Conservation (phyloP, 371 early-diverging fungal species). For the Sporodiniella umbellata region DNA sequence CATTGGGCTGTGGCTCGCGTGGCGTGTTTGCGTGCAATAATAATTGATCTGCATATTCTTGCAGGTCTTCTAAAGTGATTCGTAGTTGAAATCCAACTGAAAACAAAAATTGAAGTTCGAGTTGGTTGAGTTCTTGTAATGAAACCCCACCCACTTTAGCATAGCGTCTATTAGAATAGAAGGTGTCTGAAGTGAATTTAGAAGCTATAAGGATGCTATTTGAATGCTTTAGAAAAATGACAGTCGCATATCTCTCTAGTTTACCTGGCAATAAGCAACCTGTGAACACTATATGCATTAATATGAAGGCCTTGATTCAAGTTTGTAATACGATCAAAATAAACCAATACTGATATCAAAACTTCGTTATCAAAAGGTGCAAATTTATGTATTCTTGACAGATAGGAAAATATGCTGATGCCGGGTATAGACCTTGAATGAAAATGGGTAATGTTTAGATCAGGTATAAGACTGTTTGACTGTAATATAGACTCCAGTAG, state of each 20-base stretch:
- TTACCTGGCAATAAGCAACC: conserved; percentile 64
- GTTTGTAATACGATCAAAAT: conserved; percentile 72
- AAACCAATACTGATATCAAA: conserved; percentile 73
- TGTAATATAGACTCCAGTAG: conserved; percentile 47
- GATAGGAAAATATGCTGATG: conserved; percentile 62
- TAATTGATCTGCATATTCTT: conserved; percentile 59
- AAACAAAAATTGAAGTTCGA: conserved; percentile 83
- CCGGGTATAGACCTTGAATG: conserved; percentile 78
- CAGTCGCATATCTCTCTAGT: background rate
- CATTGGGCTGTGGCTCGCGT: background rate
- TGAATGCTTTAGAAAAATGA: background rate
- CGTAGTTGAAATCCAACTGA: conserved; percentile 74
- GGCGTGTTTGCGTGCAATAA: conserved; percentile 22
- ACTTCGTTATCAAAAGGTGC: conserved; percentile 72
- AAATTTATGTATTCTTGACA: conserved; percentile 68
- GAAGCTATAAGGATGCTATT: conserved; percentile 65
- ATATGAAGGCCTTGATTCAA: conserved; percentile 45
- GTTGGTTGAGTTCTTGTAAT: conserved; percentile 73
- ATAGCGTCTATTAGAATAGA: conserved; percentile 72
- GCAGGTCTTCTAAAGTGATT: conserved; percentile 56
- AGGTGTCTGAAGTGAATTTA: conserved; percentile 79
- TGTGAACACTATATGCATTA: conserved; percentile 74
- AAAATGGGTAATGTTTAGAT: conserved; percentile 63
- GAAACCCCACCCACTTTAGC: conserved; percentile 81
- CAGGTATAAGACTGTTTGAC: conserved; percentile 62